Evolutionary conservation across 2,329 filamentous ascomycete genomes (phyloP).

Genomic region (Cladosporium oxysporum): DNA sequence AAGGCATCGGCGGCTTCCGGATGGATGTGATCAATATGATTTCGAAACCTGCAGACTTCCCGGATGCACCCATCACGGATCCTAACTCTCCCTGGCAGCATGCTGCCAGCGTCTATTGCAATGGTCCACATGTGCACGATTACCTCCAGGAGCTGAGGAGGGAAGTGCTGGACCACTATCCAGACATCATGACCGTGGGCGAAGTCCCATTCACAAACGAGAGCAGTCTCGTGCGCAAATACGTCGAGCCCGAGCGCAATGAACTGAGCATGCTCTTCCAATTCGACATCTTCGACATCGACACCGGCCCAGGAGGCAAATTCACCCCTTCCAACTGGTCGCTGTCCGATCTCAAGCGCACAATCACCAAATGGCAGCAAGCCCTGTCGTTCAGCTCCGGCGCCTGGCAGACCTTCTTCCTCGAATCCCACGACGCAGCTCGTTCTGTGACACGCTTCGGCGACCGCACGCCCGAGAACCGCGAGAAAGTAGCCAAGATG

Average conservation of each 20-base stretch:
- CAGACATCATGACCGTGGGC: slow-evolving; percentile 52
- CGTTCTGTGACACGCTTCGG: slow-evolving; percentile 59
- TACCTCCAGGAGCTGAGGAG: slow-evolving; percentile 46
- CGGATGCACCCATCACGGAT: slow-evolving; percentile 24
- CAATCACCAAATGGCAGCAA: slow-evolving; percentile 59
- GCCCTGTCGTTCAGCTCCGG: slow-evolving; percentile 60
- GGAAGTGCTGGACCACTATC: slow-evolving; percentile 44
- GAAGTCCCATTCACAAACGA: slow-evolving; percentile 52
- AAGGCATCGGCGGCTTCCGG: slow-evolving; percentile 59
- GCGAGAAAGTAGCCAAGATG: slow-evolving; percentile 56
- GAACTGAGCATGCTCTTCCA: slow-evolving; percentile 72
- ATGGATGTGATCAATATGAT: slow-evolving; percentile 32
- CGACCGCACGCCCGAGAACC: slow-evolving; percentile 50
- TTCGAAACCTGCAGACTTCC: slow-evolving; percentile 26
- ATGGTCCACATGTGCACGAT: slow-evolving; percentile 47
- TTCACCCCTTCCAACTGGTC: slow-evolving; percentile 55
- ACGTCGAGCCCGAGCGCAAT: slow-evolving; percentile 53
- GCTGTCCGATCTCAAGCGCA: slow-evolving; percentile 48
- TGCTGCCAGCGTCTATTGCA: slow-evolving; percentile 25
- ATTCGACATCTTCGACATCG: slow-evolving; percentile 63
- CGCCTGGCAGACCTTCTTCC: slow-evolving; percentile 62
- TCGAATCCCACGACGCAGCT: slow-evolving; percentile 66
- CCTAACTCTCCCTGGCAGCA: slow-evolving; percentile 22
- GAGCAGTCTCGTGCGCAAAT: slow-evolving; percentile 50
- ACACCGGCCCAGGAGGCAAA: slow-evolving; percentile 43